phyloP scores from a whole-genome alignment of 2,329 filamentous ascomycete species.

The Fusarium hainanense region DNA sequence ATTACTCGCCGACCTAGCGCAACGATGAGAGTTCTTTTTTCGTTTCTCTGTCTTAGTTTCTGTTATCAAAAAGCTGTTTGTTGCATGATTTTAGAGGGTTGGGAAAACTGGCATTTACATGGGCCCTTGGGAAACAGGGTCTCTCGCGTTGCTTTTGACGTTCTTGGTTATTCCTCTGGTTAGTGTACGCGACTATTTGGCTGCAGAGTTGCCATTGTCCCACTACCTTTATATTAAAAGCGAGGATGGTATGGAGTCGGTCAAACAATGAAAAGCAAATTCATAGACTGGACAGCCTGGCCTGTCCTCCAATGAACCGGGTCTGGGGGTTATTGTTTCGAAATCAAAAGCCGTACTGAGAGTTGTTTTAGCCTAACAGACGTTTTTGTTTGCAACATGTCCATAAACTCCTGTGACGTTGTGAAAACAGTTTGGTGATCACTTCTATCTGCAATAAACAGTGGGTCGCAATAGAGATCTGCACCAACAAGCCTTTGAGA shows the following conservation, averaged over 20 bases:
- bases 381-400: neutral
- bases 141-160: conserved; percentile 4
- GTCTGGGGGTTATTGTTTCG: conserved; percentile 11
- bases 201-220: conserved; percentile 3
- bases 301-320: conserved; percentile 12
- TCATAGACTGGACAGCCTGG: conserved; percentile 38
- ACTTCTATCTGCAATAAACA: neutral
- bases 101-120: conserved; percentile 40
- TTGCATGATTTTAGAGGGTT: conserved; percentile 23
- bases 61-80: conserved; percentile 20
- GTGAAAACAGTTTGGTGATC: neutral
- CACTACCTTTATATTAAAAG: conserved; percentile 28
- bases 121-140: conserved; percentile 22
- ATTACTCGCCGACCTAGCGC: conserved; percentile 18
- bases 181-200: conserved; percentile 5
- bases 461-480: neutral
- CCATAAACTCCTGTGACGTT: neutral
- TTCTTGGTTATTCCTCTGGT: conserved; percentile 10
- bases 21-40: neutral
- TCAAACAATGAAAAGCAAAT: conserved; percentile 36
- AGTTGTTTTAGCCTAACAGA: neutral
- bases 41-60: neutral
- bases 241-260: conserved; percentile 32
- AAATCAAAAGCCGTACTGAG: conserved; percentile 25
- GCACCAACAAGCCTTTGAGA: neutral